Conservation (phyloP, 139 green algal genomes). For the Nannochloris sp. region DNA sequence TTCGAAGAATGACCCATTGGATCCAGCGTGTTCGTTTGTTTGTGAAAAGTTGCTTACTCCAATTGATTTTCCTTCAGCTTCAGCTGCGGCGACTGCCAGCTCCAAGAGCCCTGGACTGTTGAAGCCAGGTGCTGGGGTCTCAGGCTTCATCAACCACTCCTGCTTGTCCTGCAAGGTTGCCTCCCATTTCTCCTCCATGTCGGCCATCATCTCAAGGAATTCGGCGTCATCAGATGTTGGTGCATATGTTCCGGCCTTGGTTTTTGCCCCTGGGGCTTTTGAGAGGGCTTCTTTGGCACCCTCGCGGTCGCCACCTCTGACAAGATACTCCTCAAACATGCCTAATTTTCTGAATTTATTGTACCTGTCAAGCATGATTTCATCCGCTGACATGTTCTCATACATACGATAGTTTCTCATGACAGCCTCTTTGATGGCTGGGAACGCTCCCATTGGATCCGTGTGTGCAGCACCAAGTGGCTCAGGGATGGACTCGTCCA, state of each 20-base stretch:
- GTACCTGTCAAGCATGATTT: constrained; percentile 81
- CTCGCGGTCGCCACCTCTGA: constrained; percentile 57
- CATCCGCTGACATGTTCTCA: constrained; percentile 48
- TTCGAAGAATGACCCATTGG: too few species aligned
- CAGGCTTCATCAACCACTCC: constrained; percentile 62
- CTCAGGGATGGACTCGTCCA: constrained; percentile 85
- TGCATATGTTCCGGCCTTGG: constrained; percentile 67
- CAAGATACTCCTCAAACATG: constrained; percentile 63
- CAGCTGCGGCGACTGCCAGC: constrained; percentile 7
- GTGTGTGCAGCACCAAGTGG: constrained; percentile 81
- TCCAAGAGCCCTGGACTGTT: constrained; percentile 19
- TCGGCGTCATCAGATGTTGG: constrained; percentile 54
- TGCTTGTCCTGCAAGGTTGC: constrained; percentile 42
- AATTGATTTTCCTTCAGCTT: constrained; percentile 6
- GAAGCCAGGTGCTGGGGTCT: constrained; percentile 7
- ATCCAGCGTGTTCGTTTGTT: background rate
- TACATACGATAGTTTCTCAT: constrained; percentile 55
- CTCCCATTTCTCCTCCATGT: constrained; percentile 71
- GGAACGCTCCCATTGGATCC: constrained; percentile 76
- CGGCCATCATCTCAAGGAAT: constrained; percentile 62
- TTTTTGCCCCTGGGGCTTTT: constrained; percentile 50
- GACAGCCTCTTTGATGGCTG: constrained; percentile 73
- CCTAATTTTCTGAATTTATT: constrained; percentile 68
- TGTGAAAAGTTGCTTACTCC: background rate
- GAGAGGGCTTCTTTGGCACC: constrained; percentile 34